Evolutionary conservation across 495 filamentous ascomycete species (phyloP).

Genomic region (Penicillium lividum): DNA sequence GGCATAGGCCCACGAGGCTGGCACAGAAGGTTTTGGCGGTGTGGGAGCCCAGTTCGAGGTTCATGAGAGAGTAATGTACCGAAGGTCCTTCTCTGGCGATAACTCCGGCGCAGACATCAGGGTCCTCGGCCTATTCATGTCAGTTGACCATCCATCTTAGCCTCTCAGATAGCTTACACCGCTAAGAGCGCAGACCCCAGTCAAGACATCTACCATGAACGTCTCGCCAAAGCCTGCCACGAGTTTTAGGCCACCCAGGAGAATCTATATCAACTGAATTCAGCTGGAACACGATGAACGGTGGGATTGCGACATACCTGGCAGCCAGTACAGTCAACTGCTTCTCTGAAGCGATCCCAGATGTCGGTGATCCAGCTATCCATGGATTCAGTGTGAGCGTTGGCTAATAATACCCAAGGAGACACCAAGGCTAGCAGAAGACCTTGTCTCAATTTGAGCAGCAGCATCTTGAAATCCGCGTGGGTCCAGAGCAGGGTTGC

Average conservation of each 20-base stretch:
- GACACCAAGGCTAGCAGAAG: constrained; percentile 9
- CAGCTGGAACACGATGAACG: background rate
- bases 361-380: constrained; percentile 18
- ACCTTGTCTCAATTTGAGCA: constrained; percentile 12
- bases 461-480: background rate
- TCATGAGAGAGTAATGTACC: constrained; percentile 46
- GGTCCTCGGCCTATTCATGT: constrained; percentile 38
- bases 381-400: constrained; percentile 8
- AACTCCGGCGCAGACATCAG: constrained; percentile 51
- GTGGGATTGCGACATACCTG: constrained; percentile 16
- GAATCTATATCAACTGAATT: constrained; percentile 24
- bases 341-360: constrained; percentile 28
- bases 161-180: constrained; percentile 28
- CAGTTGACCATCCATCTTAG: background rate
- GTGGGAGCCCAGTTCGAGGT: constrained; percentile 45
- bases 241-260: constrained; percentile 48
- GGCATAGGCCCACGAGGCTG: constrained; percentile 50
- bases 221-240: constrained; percentile 44
- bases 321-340: constrained; percentile 24
- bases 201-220: constrained; percentile 42
- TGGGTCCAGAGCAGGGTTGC: too few species aligned
- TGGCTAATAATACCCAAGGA: constrained; percentile 5
- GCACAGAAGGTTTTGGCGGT: constrained; percentile 52
- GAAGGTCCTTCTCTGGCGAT: constrained; percentile 52
- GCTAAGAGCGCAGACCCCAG: constrained; percentile 46